Evolutionary conservation across 2,329 filamentous ascomycete species (phyloP).

Genomic region (Penicillium sclerotiorum): DNA sequence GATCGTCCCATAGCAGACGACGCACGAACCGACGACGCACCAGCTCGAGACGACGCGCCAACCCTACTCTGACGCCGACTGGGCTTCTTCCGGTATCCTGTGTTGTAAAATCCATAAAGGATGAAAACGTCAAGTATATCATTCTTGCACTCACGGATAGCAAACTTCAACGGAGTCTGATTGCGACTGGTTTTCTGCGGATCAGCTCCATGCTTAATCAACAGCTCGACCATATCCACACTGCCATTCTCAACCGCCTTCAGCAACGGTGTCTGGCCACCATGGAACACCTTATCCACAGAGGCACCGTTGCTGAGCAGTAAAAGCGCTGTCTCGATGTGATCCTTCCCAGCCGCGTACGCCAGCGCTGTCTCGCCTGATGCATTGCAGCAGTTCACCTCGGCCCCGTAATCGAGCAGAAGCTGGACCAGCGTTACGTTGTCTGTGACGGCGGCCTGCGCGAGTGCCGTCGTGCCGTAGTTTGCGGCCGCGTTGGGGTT

Average conservation of each 20-base stretch:
- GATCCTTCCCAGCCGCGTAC: constrained; percentile 14
- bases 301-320: constrained; percentile 12
- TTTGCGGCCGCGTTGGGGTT: constrained; percentile 1
- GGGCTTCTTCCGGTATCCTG: background rate
- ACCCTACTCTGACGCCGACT: background rate
- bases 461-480: constrained; percentile 10
- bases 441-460: constrained; percentile 15
- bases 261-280: constrained; percentile 14
- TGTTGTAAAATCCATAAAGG: constrained; percentile 1
- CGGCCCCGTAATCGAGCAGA: constrained; percentile 16
- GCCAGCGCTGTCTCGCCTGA: constrained; percentile 17
- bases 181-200: constrained; percentile 10
- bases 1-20: no score
- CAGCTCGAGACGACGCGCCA: background rate
- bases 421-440: constrained; percentile 12
- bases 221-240: constrained; percentile 12
- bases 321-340: constrained; percentile 10
- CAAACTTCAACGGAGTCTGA: constrained; percentile 3
- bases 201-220: constrained; percentile 17
- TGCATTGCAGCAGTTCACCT: constrained; percentile 9
- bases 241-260: constrained; percentile 13
- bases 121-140: constrained; percentile 2
- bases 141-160: background rate
- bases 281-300: constrained; percentile 6
- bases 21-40: no score